These are phyloP conservation scores for Carex pumila DNA, from an alignment of 176 grass and related monocot species.

Conservation along the genomic window DNA sequence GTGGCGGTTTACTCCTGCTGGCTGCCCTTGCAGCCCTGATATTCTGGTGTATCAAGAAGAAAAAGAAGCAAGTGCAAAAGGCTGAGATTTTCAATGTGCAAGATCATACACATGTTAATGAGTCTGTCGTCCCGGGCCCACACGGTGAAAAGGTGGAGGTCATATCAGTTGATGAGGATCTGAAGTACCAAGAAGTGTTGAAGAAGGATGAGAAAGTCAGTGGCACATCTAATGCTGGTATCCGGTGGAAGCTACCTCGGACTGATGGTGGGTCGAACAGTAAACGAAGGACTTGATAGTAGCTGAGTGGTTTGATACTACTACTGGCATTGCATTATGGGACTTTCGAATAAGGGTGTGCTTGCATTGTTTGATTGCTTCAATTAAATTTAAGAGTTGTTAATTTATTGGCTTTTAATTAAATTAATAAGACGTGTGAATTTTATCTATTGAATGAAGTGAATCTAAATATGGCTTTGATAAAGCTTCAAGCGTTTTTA, in stretches of 20 bases:
- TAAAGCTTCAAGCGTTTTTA: not conserved
- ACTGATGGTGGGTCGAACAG: not conserved
- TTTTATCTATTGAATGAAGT: not conserved
- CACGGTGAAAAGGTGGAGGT: slow-evolving; percentile 22
- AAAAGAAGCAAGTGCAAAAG: slow-evolving; percentile 22
- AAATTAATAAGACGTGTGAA: not conserved
- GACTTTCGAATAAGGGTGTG: not conserved
- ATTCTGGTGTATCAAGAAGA: slow-evolving; percentile 71
- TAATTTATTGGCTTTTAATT: not conserved
- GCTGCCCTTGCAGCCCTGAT: slow-evolving; percentile 46
- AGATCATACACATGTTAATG: slow-evolving; percentile 49
- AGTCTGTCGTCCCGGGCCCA: slow-evolving; percentile 23
- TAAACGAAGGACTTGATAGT: not conserved
- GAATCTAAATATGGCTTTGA: not conserved
- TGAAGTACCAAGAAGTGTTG: slow-evolving; percentile 44
- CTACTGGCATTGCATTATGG: not conserved
- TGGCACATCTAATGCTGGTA: not conserved
- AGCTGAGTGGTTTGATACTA: not conserved
- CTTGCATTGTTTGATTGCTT: not conserved
- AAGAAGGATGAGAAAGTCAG: slow-evolving; percentile 32
- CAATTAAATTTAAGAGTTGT: not conserved
- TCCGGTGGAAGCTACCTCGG: not conserved
- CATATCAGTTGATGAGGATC: slow-evolving; percentile 54
- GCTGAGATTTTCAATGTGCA: slow-evolving; percentile 41
- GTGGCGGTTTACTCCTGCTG: slow-evolving; percentile 53